Evolutionary conservation across 345 rosid genomes (phyloP).

Genomic region (Pistacia integerrima): DNA sequence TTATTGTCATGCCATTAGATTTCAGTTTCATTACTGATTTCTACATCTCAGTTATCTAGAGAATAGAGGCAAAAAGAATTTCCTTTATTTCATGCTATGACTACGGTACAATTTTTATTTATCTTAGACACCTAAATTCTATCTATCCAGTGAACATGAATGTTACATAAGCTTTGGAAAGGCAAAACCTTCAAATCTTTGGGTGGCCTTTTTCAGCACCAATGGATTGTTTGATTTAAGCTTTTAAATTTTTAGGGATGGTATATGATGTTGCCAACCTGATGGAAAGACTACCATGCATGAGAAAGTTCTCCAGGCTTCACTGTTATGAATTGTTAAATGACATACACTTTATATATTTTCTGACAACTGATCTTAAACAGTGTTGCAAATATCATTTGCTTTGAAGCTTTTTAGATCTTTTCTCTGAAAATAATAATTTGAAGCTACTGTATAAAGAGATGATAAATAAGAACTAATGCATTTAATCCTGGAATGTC

Average conservation of each 20-base stretch:
- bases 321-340: no score
- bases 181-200: neutral
- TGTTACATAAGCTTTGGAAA: neutral
- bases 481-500: neutral
- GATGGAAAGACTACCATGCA: neutral
- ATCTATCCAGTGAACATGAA: neutral
- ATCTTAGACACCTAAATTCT: no score
- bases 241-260: neutral
- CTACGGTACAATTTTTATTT: neutral
- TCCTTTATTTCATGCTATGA: neutral
- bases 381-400: neutral
- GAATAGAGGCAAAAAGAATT: neutral
- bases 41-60: neutral
- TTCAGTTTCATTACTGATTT: conserved; percentile 3
- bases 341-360: neutral
- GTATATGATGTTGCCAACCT: neutral
- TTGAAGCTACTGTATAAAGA: neutral
- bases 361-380: neutral
- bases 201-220: no score
- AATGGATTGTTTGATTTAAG: neutral
- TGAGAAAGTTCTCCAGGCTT: neutral
- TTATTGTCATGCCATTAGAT: conserved; percentile 8
- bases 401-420: neutral
- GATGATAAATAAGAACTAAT: neutral
- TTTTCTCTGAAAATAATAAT: neutral